These are phyloP conservation scores for Hymenotorrendiella dingleyae DNA, from an alignment of 2,329 filamentous ascomycete genomes.

Conservation along the genomic window DNA sequence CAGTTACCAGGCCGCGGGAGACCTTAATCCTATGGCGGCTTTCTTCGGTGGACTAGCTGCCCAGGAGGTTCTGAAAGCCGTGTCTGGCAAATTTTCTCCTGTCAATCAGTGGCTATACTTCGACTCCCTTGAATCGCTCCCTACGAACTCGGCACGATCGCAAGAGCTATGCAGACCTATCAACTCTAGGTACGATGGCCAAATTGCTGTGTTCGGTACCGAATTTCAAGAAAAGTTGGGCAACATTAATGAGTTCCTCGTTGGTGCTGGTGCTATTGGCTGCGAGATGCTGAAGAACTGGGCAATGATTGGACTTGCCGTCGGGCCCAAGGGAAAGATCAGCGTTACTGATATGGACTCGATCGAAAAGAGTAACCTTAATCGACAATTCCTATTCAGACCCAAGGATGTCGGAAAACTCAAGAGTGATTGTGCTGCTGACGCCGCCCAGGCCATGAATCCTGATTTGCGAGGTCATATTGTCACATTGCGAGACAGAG, in stretches of 20 bases:
- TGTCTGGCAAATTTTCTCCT: slow-evolving; percentile 97
- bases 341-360: slow-evolving; percentile 96
- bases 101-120: slow-evolving; percentile 96
- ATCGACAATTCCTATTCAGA: slow-evolving; percentile 94
- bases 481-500: slow-evolving; percentile 76
- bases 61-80: slow-evolving; percentile 92
- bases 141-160: slow-evolving; percentile 65
- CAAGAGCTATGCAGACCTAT: slow-evolving; percentile 84
- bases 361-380: slow-evolving; percentile 98
- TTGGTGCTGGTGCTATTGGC: slow-evolving; percentile 93
- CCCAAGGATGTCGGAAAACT: slow-evolving; percentile 88
- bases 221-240: slow-evolving; percentile 92
- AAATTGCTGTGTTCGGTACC: slow-evolving; percentile 91
- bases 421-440: slow-evolving; percentile 92
- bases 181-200: slow-evolving; percentile 86
- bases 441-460: slow-evolving; percentile 92
- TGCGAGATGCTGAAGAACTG: slow-evolving; percentile 99
- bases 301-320: slow-evolving; percentile 95
- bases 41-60: slow-evolving; percentile 92
- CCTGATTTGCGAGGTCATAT: slow-evolving; percentile 86
- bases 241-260: slow-evolving; percentile 87
- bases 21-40: slow-evolving; percentile 86
- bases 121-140: slow-evolving; percentile 93
- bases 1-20: slow-evolving; percentile 88
- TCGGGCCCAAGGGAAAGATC: slow-evolving; percentile 82